Evolutionary conservation across 257 asterid species (phyloP).

Genomic region (Scutellaria barbata): DNA sequence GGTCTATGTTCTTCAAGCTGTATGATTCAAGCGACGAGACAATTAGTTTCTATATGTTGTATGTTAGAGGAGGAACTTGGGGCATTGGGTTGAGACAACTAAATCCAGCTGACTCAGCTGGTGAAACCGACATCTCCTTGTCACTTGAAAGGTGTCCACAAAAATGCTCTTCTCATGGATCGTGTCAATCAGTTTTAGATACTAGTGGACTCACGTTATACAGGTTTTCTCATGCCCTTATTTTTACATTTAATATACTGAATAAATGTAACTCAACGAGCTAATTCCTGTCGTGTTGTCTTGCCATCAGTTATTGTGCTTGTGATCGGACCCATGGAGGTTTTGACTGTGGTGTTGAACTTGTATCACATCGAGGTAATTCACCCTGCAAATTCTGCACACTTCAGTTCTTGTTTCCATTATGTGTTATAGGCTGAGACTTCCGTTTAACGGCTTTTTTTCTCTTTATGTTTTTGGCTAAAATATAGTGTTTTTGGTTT

Average conservation of each 20-base stretch:
- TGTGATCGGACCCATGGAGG: conserved; percentile 96
- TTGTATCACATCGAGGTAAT: conserved; percentile 79
- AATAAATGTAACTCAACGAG: not conserved
- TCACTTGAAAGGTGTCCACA: conserved; percentile 89
- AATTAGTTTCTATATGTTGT: conserved; percentile 72
- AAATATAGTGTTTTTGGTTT: not conserved
- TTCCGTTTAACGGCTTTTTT: not conserved
- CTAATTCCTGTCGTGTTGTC: conserved; percentile 25
- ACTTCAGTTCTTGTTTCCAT: not conserved
- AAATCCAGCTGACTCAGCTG: conserved; percentile 35
- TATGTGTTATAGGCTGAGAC: not conserved
- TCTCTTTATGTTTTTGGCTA: not conserved
- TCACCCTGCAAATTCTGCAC: not conserved
- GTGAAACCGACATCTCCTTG: conserved; percentile 61
- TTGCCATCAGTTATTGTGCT: conserved; percentile 67
- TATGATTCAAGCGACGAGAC: conserved; percentile 65
- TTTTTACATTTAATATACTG: conserved; percentile 2
- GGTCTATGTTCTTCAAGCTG: conserved; percentile 86
- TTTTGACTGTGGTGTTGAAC: conserved; percentile 85
- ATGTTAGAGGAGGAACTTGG: conserved; percentile 86
- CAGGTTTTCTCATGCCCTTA: conserved; percentile 55
- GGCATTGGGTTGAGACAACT: conserved; percentile 76
- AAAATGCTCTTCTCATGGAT: conserved; percentile 83
- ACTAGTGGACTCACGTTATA: conserved; percentile 72
- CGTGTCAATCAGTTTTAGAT: conserved; percentile 69